Conservation (phyloP, 129 eudicot species). For the Tagetes erecta region DNA sequence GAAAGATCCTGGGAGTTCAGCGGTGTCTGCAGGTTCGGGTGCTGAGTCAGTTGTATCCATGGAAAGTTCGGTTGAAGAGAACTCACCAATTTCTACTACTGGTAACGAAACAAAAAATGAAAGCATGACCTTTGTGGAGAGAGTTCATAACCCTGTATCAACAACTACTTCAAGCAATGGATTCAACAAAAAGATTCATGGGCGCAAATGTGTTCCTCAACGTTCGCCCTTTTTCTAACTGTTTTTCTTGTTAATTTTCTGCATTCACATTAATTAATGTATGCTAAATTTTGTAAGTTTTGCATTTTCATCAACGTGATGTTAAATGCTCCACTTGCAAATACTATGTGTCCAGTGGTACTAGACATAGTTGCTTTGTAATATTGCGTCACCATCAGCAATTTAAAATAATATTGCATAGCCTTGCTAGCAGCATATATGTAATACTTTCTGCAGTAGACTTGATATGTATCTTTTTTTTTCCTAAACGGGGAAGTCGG, state of each 20-base stretch:
- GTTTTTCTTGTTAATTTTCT: background rate
- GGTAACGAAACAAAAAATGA: constrained; percentile 22
- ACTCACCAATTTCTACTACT: background rate
- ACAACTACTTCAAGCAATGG: constrained; percentile 7
- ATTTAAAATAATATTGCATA: background rate
- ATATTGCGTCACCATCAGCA: background rate
- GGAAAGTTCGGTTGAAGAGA: constrained; percentile 31
- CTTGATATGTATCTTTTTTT: background rate
- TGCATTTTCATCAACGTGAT: constrained; percentile 23
- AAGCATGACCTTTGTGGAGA: background rate
- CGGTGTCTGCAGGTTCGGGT: constrained; percentile 2
- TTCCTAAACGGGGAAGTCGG: too few relatives aligned
- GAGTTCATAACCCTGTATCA: background rate
- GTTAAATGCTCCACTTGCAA: constrained; percentile 35
- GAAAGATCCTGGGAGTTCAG: constrained; percentile 3
- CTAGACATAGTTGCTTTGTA: background rate
- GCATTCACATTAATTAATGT: background rate
- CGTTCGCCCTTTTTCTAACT: constrained; percentile 32
- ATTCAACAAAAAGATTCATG: constrained; percentile 14
- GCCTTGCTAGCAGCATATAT: background rate
- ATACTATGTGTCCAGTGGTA: background rate
- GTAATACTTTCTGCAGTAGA: background rate
- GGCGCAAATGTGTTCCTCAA: constrained; percentile 38
- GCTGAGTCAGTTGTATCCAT: constrained; percentile 17
- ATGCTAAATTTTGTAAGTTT: constrained; percentile 30